Conservation (phyloP, 371 early-diverging fungal species). For the Mortierella sp. region DNA sequence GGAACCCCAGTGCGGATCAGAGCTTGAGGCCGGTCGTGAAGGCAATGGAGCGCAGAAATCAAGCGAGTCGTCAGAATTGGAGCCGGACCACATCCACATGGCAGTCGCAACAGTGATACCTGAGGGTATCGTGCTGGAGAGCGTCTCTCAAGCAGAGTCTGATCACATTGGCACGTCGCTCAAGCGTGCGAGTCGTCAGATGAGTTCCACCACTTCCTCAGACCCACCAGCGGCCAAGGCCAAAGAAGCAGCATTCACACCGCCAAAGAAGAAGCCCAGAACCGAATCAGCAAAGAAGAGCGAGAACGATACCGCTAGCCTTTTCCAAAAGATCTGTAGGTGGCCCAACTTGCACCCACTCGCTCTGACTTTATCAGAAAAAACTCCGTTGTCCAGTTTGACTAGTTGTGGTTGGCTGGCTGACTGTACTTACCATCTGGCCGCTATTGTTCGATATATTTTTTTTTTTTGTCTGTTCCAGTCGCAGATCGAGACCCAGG, state of each 20-base stretch:
- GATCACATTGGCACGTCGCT: slow-evolving; percentile 16
- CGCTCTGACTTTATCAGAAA: no score
- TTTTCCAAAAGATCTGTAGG: slow-evolving; percentile 55
- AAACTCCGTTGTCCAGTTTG: no score
- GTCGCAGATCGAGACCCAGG: slow-evolving; percentile 55
- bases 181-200: slow-evolving; percentile 26
- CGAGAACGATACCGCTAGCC: slow-evolving; percentile 44
- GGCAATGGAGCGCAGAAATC: slow-evolving; percentile 9
- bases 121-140: slow-evolving; percentile 4
- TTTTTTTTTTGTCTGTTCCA: slow-evolving; percentile 2
- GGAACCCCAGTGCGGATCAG: no score
- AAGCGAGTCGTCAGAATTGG: slow-evolving; percentile 2
- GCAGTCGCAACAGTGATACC: not conserved
- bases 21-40: slow-evolving; percentile 11
- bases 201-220: slow-evolving; percentile 1
- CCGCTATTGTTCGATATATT: not conserved
- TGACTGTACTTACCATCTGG: no score
- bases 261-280: slow-evolving; percentile 40
- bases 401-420: no score
- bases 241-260: slow-evolving; percentile 16
- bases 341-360: no score
- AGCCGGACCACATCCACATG: not conserved
- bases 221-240: slow-evolving; percentile 3
- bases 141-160: not conserved
- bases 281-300: slow-evolving; percentile 20